Evolutionary conservation across 495 filamentous ascomycete species (phyloP).

Genomic region (Penicillium pulvis): DNA sequence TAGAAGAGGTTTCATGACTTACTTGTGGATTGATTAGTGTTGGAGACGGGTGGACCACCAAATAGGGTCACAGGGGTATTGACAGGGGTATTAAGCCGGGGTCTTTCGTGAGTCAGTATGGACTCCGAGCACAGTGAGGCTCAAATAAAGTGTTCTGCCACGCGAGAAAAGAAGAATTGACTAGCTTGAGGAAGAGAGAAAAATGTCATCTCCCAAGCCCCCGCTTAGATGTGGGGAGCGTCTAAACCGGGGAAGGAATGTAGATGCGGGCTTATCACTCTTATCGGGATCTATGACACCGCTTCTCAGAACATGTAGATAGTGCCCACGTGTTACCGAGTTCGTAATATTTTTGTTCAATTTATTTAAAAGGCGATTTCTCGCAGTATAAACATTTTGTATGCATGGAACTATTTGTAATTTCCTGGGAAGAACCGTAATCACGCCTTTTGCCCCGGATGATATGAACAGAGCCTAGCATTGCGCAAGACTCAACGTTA

Average conservation of each 20-base stretch:
- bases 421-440: neutral
- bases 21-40: too few species aligned
- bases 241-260: constrained; percentile 27
- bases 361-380: too few species aligned
- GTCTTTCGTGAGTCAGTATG: neutral
- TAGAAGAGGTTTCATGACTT: too few species aligned
- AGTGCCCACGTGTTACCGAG: too few species aligned
- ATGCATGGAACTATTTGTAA: neutral
- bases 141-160: constrained; percentile 5
- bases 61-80: neutral
- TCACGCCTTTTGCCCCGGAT: neutral
- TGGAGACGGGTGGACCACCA: neutral
- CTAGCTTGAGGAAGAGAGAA: neutral
- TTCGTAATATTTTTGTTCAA: neutral
- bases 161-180: neutral
- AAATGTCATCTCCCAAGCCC: constrained; percentile 2
- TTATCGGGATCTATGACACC: neutral
- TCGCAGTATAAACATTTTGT: neutral
- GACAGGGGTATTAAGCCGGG: neutral
- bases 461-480: neutral
- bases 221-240: constrained; percentile 17
- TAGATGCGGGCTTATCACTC: constrained; percentile 17
- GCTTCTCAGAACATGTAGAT: neutral
- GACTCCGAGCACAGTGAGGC: neutral
- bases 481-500: neutral